Evolutionary conservation across 1,284 basidiomycete genomes (phyloP).

Genomic region (Pyrrhoderma lamaoense): DNA sequence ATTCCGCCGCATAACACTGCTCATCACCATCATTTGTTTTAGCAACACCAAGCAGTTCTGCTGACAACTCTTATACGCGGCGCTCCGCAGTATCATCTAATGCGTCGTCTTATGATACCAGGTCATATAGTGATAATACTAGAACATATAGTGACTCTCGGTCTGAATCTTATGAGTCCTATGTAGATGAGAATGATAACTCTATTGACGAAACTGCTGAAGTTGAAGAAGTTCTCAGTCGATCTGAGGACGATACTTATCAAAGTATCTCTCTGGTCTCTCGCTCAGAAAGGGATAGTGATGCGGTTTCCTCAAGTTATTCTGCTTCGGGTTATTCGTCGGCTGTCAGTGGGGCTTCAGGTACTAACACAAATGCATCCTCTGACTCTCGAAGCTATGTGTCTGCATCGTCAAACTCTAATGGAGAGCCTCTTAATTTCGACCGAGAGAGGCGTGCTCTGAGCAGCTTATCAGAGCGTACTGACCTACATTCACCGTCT

Average conservation of each 20-base stretch:
- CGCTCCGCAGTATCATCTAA: constrained; percentile 36
- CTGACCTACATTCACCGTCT: constrained; percentile 1
- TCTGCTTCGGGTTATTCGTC: constrained; percentile 23
- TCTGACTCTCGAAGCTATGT: constrained; percentile 15
- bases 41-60: constrained; percentile 26
- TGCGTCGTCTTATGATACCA: constrained; percentile 22
- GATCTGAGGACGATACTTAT: constrained; percentile 58
- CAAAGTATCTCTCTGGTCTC: constrained; percentile 29
- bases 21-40: not conserved
- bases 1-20: not conserved
- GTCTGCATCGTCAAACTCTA: not conserved
- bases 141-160: too few relatives aligned
- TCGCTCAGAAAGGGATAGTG: constrained; percentile 1
- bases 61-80: constrained; percentile 35
- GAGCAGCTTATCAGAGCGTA: constrained; percentile 53
- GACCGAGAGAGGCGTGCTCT: constrained; percentile 37
- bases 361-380: constrained; percentile 22
- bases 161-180: constrained; percentile 23
- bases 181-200: constrained; percentile 32
- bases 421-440: constrained; percentile 25
- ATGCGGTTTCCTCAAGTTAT: constrained; percentile 8
- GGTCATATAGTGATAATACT: constrained; percentile 11
- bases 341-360: constrained; percentile 20
- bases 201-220: constrained; percentile 43
- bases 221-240: constrained; percentile 59